Conservation (phyloP, 1,284 basidiomycete species). For the Psilocybe mexicana region DNA sequence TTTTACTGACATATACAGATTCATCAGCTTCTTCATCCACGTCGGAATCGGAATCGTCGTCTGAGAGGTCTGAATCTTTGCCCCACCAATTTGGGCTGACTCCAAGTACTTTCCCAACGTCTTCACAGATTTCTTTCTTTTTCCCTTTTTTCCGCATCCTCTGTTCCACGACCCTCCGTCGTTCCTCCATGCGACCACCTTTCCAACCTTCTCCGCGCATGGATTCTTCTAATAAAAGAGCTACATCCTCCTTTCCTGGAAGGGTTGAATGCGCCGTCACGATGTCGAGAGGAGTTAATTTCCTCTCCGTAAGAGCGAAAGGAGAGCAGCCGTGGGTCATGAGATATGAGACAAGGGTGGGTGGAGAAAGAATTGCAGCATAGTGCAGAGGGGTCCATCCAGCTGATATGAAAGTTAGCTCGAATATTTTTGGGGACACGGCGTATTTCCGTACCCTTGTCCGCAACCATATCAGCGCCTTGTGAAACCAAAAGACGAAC, state of each 20-base stretch:
- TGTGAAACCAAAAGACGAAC: conserved; percentile 79
- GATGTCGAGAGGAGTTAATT: conserved; percentile 84
- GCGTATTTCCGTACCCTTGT: conserved; percentile 54
- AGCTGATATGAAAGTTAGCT: conserved; percentile 42
- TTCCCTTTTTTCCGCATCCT: conserved; percentile 56
- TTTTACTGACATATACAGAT: conserved; percentile 51
- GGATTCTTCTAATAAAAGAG: conserved; percentile 75
- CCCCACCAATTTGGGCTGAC: conserved; percentile 69
- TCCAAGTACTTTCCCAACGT: conserved; percentile 56
- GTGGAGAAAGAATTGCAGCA: conserved; percentile 85
- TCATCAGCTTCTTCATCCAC: conserved; percentile 50
- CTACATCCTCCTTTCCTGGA: conserved; percentile 79
- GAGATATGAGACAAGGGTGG: conserved; percentile 89
- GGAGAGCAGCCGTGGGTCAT: conserved; percentile 90
- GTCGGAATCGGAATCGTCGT: conserved; percentile 38
- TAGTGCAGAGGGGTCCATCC: conserved; percentile 98
- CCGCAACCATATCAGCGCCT: conserved; percentile 71
- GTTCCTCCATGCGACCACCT: conserved; percentile 66
- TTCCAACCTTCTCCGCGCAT: conserved; percentile 80
- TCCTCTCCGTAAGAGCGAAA: conserved; percentile 70
- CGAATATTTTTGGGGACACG: background rate
- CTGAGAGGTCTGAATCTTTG: conserved; percentile 38
- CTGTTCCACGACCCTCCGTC: conserved; percentile 57
- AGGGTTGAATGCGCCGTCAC: conserved; percentile 78
- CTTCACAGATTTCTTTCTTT: conserved; percentile 50